Base-by-base conservation (phyloP, 2,329 filamentous ascomycete genomes). In the Fusarium nelsonii region DNA sequence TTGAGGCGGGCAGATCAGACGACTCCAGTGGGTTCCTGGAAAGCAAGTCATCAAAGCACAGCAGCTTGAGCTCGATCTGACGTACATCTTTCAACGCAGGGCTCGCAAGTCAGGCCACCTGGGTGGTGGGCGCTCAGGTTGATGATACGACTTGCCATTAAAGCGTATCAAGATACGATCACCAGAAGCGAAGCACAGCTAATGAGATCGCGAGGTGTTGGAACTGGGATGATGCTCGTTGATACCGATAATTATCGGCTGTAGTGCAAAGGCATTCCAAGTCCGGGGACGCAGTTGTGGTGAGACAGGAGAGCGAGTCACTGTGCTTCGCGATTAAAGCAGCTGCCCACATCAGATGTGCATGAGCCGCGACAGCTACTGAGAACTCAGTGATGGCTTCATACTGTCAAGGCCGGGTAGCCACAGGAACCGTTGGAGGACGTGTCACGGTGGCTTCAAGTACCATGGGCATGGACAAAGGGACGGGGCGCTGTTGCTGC, bases 51-150 rank as follows among this genome's bases (percentile, higher is more conserved):
- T 53, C 49, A 66, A 69, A 54, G 46, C 40, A 72, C 57, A 53
- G 52, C 62, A 70, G 59, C 45, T 67, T 59, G 34, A 32, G 41
- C 26, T 50, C 58, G 40, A 52, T 56, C 57, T 67, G 64, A 73
- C 65, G 62, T 58, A 71, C 73, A 74, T 72, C 63, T 73, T 65
- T 53, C 60, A 57, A 63, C 63, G 72, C 73, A 75, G 72, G 69
- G 59, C 69, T 73, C 70, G 67, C 60, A 73, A 69, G 73, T 75
- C 73, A 75, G 74, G 71, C 73, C 71, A 71, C 73, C 54, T 51
- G 15, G 18, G 26, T 28, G 33, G 43, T 51, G 52, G 33, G 34
- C 23, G 16, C 48, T 53, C 45, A 16, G 60, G 30, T 45, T 45
- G 45, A 39, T 45, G 28, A 41, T 41, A 56, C 36, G 50, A 53